phyloP scores from a whole-genome alignment of 495 filamentous ascomycete species.

The Penicillium salamii region DNA sequence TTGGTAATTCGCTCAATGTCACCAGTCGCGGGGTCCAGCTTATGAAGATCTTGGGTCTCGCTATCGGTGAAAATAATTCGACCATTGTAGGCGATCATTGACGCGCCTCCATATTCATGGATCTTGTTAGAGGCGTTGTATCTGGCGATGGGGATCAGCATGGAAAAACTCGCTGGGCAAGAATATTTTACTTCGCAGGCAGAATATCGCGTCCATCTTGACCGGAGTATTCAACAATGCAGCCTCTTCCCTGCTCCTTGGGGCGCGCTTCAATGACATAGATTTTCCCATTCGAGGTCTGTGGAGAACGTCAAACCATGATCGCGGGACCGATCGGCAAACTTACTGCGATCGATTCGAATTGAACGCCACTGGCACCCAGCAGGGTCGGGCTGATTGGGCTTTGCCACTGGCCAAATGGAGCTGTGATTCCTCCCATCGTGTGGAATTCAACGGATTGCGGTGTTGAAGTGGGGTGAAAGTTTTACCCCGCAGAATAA shows the following conservation, averaged over 20 bases:
- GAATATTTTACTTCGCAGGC: constrained; percentile 26
- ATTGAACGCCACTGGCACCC: constrained; percentile 11
- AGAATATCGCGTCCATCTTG: constrained; percentile 27
- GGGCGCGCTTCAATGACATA: constrained; percentile 35
- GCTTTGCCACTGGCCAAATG: constrained; percentile 29
- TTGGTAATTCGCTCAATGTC: constrained; percentile 20
- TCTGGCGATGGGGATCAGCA: background rate
- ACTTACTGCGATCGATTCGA: constrained; percentile 10
- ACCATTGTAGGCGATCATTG: constrained; percentile 22
- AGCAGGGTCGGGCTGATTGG: constrained; percentile 21
- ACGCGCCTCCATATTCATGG: constrained; percentile 44
- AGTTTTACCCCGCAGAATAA: too few species aligned
- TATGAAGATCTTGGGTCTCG: constrained; percentile 27
- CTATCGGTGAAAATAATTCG: constrained; percentile 38
- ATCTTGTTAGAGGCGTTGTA: constrained; percentile 24
- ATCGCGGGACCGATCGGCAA: constrained; percentile 4
- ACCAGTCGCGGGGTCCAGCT: constrained; percentile 21
- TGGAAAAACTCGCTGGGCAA: too few species aligned
- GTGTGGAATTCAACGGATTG: too few species aligned
- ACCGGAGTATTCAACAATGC: constrained; percentile 29
- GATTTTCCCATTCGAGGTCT: constrained; percentile 19
- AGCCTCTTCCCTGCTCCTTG: constrained; percentile 24
- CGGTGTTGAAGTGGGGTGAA: too few species aligned
- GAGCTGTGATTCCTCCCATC: too few species aligned
- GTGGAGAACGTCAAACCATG: constrained; percentile 9